Base-by-base conservation (phyloP, 2,329 filamentous ascomycete genomes). In the Neofusicoccum cordaticola region DNA sequence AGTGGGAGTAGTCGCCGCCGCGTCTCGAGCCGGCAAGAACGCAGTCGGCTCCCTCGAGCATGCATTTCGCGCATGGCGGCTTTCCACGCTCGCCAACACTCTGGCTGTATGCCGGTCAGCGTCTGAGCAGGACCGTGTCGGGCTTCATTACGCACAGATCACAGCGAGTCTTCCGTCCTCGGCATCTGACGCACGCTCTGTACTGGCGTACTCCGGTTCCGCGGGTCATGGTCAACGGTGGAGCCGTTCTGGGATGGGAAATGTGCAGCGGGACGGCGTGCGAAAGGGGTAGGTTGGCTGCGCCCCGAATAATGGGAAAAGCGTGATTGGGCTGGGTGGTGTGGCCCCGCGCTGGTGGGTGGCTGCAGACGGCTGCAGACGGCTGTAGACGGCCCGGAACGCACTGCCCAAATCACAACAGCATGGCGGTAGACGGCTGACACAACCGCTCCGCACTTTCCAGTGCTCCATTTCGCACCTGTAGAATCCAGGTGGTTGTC, bases 21-120 rank as follows among this genome's bases (percentile, higher is more conserved):
- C 64, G 47, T 9, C 48, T n/a, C 3, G 60, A 66, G 13, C 51
- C 64, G 1, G 64, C 64, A 22, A 66, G 64, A 12, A 57, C 31
- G 42, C 64, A 66, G 1, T 63, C 34, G 13, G 34, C 34, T 3
- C 64, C 64, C 22, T 66, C 64, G 35, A 48, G 56, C 13, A 37
- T 15, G 27, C 64, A 66, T 17, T 63, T 66, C n/a, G 63, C 64
- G 44, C 64, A 66, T 5, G 64, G 60, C 2, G 64, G 64, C n/a
- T 63, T 66, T 13, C 64, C 64, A 42, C 7, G 45, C 45, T 66
- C 64, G 31, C 64, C 64, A 51, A 58, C 50, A 9, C 45, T 51
- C 19, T 63, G 62, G 11, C 35, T 53, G 17, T 11, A 22, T n/a
- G 7, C 31, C 1, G 3, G 50, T 53, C 50, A 53, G 34, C 22